Base-by-base conservation (phyloP, 768 basidiomycete genomes). In the Tricholoma saponaceum region DNA sequence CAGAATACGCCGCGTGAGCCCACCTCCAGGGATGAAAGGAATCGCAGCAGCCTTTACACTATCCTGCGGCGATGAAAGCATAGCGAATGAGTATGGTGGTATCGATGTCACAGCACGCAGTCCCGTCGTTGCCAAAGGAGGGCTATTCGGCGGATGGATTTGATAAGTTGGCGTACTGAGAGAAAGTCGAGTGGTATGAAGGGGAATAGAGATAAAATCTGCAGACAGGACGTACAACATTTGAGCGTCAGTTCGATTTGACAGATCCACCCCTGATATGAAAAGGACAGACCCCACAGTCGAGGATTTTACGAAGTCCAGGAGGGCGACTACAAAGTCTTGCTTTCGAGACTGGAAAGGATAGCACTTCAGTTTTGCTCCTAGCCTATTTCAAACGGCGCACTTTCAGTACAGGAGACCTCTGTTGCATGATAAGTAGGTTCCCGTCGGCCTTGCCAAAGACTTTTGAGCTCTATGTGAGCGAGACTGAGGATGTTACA, bases 21-120 rank as follows among this genome's bases (percentile, higher is more conserved):
- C 92, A 32, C 88, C 88, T 14, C 89, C 88, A 0, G 91, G 90
- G 26, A 92, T 86, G 71, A 90, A 87, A 30, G 90, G 89, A 16
- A 84, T 76, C 20, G 69, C 67, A 18, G 60, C 62, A 43, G 68
- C 67, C 23, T 62, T 65, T 6, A 55, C 41, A 18, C 63, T 52
- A 4, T 61, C 59, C 51, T 59, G 60, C 1, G 71, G 67, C 58
- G 69, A 67, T 43, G 75, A 76, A 44, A 73, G 62, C 26, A 77
- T 72, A 5, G 83, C 78, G 33, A 81, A 81, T 20, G 75, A 77
- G 66, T 87, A 86, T 23, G 67, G 66, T 7, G 83, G 82, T 39
- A 86, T 83, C 9, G 70, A 60, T 1, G 62, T 60, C 28, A 89
- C 70, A 46, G 69, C 68, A n/a, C 72, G 69, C 35, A 86, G 70